These are phyloP conservation scores for Eremothecium sinecaudum DNA, from an alignment of 1,139 yeast species.

Conservation along the genomic window DNA sequence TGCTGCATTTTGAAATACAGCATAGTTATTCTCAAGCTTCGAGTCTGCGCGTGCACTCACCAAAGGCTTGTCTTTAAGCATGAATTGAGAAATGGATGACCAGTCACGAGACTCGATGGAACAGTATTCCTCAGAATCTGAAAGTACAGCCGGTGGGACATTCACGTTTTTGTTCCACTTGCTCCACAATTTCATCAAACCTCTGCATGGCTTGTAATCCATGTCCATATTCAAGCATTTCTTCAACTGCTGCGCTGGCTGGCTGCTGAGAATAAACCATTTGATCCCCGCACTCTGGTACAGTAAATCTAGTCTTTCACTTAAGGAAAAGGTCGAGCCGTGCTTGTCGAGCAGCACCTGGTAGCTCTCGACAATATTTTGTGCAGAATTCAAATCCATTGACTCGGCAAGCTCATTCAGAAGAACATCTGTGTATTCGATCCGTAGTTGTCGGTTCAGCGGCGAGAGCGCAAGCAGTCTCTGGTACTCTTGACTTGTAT, in stretches of 20 bases:
- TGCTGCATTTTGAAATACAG: constrained; percentile 10
- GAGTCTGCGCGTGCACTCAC: constrained; percentile 6
- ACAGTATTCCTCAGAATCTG: constrained; percentile 21
- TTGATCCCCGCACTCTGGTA: constrained; percentile 21
- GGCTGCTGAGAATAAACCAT: constrained; percentile 20
- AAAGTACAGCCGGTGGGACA: constrained; percentile 18
- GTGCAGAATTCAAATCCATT: constrained; percentile 17
- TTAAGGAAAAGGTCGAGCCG: constrained; percentile 14
- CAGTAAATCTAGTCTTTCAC: constrained; percentile 18
- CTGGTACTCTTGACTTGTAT: constrained; percentile 11
- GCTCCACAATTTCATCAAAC: constrained; percentile 18
- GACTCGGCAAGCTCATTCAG: constrained; percentile 10
- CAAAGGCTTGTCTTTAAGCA: constrained; percentile 15
- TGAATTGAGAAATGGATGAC: constrained; percentile 17
- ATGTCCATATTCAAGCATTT: constrained; percentile 28
- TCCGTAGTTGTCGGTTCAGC: constrained; percentile 5
- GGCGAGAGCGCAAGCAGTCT: constrained; percentile 8
- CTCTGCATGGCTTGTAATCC: constrained; percentile 27
- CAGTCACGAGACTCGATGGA: constrained; percentile 13
- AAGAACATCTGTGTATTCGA: constrained; percentile 9
- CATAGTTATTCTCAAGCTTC: constrained; percentile 15
- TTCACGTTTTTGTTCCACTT: constrained; percentile 20
- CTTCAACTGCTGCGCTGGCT: constrained; percentile 21
- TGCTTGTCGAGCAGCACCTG: constrained; percentile 23
- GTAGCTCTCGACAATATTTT: constrained; percentile 14